Conservation (phyloP, 2,329 filamentous ascomycete genomes). For the Pyricularia pennisetigena region DNA sequence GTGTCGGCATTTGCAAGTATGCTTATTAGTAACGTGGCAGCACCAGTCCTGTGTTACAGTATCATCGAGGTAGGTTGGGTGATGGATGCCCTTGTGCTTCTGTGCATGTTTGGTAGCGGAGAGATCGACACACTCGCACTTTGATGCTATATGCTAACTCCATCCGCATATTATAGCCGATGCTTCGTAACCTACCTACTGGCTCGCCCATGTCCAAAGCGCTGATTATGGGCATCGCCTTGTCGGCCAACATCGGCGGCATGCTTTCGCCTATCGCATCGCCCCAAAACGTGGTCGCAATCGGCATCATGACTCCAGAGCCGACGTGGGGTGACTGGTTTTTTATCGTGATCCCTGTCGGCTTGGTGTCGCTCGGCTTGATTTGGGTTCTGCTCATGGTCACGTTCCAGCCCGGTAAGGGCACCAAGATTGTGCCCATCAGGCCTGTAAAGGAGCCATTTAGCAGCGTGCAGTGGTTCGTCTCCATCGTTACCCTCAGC, state of each 20-base stretch:
- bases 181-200: slow-evolving; percentile 82
- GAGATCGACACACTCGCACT: neutral
- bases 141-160: slow-evolving; percentile 6
- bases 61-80: slow-evolving; percentile 67
- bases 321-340: slow-evolving; percentile 97
- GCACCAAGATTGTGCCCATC: slow-evolving; percentile 85
- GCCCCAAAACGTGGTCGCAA: slow-evolving; percentile 91
- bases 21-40: slow-evolving; percentile 98
- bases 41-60: slow-evolving; percentile 92
- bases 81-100: slow-evolving; percentile 3
- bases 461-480: slow-evolving; percentile 85
- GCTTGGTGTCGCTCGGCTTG: slow-evolving; percentile 73
- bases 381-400: slow-evolving; percentile 84
- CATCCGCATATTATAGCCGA: slow-evolving; percentile 48
- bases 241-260: slow-evolving; percentile 91
- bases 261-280: slow-evolving; percentile 96
- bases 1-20: slow-evolving; percentile 96
- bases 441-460: slow-evolving; percentile 83
- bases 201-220: slow-evolving; percentile 93
- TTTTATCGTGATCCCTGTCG: slow-evolving; percentile 88
- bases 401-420: slow-evolving; percentile 75
- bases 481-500: slow-evolving; percentile 67
- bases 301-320: slow-evolving; percentile 88
- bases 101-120: slow-evolving; percentile 10
- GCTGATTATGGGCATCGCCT: slow-evolving; percentile 86